Conservation (phyloP, 768 basidiomycete genomes). For the Rhodocollybia butyracea region DNA sequence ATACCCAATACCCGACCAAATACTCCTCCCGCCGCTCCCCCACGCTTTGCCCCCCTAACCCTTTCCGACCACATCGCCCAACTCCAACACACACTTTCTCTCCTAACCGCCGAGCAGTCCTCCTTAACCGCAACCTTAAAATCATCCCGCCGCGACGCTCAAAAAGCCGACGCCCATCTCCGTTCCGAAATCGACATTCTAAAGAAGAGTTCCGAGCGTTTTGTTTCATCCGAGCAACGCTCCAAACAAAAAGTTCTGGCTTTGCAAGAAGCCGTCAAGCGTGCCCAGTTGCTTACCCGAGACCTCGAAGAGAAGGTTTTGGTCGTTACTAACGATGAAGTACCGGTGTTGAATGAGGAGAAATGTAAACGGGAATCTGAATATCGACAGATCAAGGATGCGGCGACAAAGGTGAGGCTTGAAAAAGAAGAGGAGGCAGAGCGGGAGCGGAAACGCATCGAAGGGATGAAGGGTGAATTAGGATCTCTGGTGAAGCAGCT, state of each 20-base stretch:
- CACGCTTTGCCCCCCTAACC: constrained; percentile 39
- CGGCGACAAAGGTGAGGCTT: constrained; percentile 7
- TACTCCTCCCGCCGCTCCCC: too few species aligned
- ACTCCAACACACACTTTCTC: constrained; percentile 64
- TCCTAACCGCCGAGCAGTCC: constrained; percentile 65
- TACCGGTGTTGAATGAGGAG: constrained; percentile 38
- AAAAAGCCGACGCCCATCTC: constrained; percentile 78
- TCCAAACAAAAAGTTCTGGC: constrained; percentile 84
- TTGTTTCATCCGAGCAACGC: constrained; percentile 69
- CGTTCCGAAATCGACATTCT: constrained; percentile 83
- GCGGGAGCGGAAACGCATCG: constrained; percentile 49
- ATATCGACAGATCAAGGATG: constrained; percentile 38
- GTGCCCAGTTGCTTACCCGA: constrained; percentile 58
- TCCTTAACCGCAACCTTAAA: constrained; percentile 70
- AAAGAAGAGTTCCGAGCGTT: constrained; percentile 81
- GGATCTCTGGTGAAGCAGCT: constrained; percentile 52
- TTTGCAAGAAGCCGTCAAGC: constrained; percentile 84
- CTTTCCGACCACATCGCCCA: constrained; percentile 66
- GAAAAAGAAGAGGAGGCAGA: constrained; percentile 34
- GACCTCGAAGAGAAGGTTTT: constrained; percentile 42
- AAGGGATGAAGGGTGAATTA: constrained; percentile 57
- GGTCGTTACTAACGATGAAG: constrained; percentile 42
- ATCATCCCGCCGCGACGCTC: constrained; percentile 72
- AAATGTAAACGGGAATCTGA: constrained; percentile 39
- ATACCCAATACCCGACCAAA: too few species aligned